A percentile compares a stretch with the other conserved stretches of the same genome.
These are phyloP conservation scores for Tuber borchii DNA, from an alignment of 495 filamentous ascomycete genomes.

Conservation along the genomic window DNA sequence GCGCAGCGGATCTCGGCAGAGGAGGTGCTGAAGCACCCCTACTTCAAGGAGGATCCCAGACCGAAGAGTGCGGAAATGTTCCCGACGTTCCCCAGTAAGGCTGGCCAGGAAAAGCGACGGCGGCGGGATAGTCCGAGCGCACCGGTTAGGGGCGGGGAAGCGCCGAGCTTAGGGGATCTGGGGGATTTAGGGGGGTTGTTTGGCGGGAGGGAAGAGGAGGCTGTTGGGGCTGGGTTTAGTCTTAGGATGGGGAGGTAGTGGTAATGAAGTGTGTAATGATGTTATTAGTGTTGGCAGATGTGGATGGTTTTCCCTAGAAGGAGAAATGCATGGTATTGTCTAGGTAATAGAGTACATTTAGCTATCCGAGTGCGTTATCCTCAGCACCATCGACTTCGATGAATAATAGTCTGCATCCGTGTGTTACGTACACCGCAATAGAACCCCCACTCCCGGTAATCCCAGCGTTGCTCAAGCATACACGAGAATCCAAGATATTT, in stretches of 20 bases:
- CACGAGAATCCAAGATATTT: background rate
- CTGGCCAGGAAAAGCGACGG: slow-evolving; percentile 78
- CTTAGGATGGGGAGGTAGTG: slow-evolving; percentile 57
- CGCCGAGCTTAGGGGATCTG: slow-evolving; percentile 56
- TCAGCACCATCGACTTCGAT: background rate
- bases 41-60: slow-evolving; percentile 82
- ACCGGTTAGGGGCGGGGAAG: slow-evolving; percentile 71
- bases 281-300: background rate
- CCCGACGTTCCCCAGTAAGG: slow-evolving; percentile 88
- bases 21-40: slow-evolving; percentile 67
- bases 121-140: slow-evolving; percentile 72
- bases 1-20: slow-evolving; percentile 59
- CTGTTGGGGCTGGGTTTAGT: slow-evolving; percentile 71
- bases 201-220: slow-evolving; percentile 54
- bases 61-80: slow-evolving; percentile 83
- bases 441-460: background rate
- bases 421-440: background rate
- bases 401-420: background rate
- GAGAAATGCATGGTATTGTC: background rate
- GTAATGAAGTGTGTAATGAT: slow-evolving; percentile 1
- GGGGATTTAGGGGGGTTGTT: slow-evolving; percentile 74
- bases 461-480: background rate
- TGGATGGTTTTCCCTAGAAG: background rate
- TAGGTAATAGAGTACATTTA: background rate
- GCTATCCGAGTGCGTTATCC: background rate